Percentiles rank a stretch among this genome's conserved stretches.
phyloP scores from a whole-genome alignment of 768 basidiomycete species.

The Mycena filopes region DNA sequence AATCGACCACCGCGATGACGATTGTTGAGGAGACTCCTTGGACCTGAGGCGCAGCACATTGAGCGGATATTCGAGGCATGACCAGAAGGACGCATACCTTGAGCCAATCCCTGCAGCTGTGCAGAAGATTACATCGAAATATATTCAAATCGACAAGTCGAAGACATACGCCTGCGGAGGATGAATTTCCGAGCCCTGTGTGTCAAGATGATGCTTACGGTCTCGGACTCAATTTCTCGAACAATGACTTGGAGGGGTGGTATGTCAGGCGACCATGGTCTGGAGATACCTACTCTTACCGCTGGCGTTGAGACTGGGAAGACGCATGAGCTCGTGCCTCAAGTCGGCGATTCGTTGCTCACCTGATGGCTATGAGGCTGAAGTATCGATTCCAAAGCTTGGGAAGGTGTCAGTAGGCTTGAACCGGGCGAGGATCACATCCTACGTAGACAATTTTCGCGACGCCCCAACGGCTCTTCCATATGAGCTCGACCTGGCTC shows the following conservation, averaged over 20 bases:
- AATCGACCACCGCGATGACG: slow-evolving; percentile 10
- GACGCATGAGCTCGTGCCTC: not conserved
- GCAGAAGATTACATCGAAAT: not conserved
- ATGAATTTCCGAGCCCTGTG: not conserved
- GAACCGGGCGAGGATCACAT: not conserved
- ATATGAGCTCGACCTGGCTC: slow-evolving; percentile 17
- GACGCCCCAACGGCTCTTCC: slow-evolving; percentile 6
- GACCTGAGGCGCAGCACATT: not conserved
- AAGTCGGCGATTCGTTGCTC: not conserved
- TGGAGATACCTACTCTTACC: not conserved
- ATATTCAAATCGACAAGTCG: not conserved
- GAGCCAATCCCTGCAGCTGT: slow-evolving; percentile 11
- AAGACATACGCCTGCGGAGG: slow-evolving; percentile 13
- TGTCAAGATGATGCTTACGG: not conserved
- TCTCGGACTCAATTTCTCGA: slow-evolving; percentile 9
- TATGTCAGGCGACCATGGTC: not conserved
- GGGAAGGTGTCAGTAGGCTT: not conserved
- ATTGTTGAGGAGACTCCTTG: slow-evolving; percentile 15
- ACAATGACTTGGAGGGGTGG: not conserved
- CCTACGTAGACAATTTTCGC: slow-evolving; percentile 7
- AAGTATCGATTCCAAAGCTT: slow-evolving; percentile 25
- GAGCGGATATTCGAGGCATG: not conserved
- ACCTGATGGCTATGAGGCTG: slow-evolving; percentile 22
- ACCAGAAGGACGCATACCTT: not conserved
- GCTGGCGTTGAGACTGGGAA: slow-evolving; percentile 4